phyloP scores from a whole-genome alignment of 176 grass and related monocot genomes.

The Aegilops speltoides region DNA sequence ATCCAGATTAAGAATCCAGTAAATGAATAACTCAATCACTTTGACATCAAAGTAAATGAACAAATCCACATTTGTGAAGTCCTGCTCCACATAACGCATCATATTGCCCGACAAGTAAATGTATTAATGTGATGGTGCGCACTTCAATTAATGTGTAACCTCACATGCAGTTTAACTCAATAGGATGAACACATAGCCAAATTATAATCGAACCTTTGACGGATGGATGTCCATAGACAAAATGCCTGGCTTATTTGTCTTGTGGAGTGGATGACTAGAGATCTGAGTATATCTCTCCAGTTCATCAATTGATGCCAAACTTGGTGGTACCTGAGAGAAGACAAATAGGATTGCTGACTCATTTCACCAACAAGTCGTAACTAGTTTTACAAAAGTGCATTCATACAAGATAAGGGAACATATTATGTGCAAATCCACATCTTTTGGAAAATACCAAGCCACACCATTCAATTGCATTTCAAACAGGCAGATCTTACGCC shows the following conservation, averaged over 20 bases:
- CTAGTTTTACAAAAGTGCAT: background rate
- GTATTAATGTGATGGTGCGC: background rate
- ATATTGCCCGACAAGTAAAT: background rate
- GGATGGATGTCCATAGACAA: slow-evolving; percentile 94
- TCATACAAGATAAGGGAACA: background rate
- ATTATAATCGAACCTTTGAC: slow-evolving; percentile 66
- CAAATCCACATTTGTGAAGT: background rate
- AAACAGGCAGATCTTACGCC: background rate
- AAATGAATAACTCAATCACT: slow-evolving; percentile 30
- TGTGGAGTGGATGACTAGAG: slow-evolving; percentile 94
- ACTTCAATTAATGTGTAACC: slow-evolving; percentile 15
- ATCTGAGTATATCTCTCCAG: slow-evolving; percentile 91
- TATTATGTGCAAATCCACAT: background rate
- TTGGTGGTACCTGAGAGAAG: slow-evolving; percentile 57
- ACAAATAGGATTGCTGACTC: background rate
- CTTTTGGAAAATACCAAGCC: background rate
- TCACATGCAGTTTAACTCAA: background rate
- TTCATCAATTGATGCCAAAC: slow-evolving; percentile 63
- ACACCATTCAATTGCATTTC: background rate
- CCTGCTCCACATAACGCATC: background rate
- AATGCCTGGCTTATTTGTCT: slow-evolving; percentile 96
- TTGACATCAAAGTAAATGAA: slow-evolving; percentile 5
- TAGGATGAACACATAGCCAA: slow-evolving; percentile 1
- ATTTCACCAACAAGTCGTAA: slow-evolving; percentile 12
- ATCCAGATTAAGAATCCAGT: slow-evolving; percentile 25